Evolutionary conservation across 495 filamentous ascomycete genomes (phyloP), one percentile per base, ranked within the genome.

Genomic region (Podospora tetraspora): DNA sequence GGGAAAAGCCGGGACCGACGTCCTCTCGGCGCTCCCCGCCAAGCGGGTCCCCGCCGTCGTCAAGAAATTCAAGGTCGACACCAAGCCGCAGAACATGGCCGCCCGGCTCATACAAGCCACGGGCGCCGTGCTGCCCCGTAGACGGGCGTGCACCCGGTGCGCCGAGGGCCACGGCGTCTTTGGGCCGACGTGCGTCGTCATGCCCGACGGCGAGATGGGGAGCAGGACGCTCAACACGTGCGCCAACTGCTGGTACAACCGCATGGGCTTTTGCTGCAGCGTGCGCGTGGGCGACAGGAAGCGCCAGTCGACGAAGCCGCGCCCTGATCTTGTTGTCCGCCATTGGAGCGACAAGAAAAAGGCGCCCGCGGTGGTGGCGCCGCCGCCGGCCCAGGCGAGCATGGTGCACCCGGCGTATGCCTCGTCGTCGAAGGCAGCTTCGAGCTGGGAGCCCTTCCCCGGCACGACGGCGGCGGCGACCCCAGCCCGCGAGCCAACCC

Each of bases 241-340:
- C 57, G 73, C 72, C 25, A 69, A 67, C 61, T 75, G 73, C 59
- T 75, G 68, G 72, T 75, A 74, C 43, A 56, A 43, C 25, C 70
- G 72, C 21, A 43, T 62, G 29, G 73, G 72, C 1, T 74, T 43
- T 0, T 10, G n/a, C 1, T 75, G 73, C 64, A 64, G 57, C 7
- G 56, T 75, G 22, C 22, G 63, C 61, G 19, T 10, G 13, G 21
- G 13, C 25, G n/a, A 25, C 5, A 25, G 24, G 24, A 22, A 22
- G 12, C 59, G 59, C n/a, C 59, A 16, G 24, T 30, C 29, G 29
- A 30, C 29, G 13, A 25, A 25, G 23, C 21, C 5, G 24, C 21
- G 59, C 13, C 27, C 27, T 27, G 27, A 27, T 6, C 27, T 27
- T 27, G 27, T 27, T 25, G 59, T 16, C 59, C 59, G 6, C 29